Evolutionary conservation across 2,329 filamentous ascomycete species (phyloP), one percentile per base, ranked within the genome.

Genomic region (Clonostachys chloroleuca): DNA sequence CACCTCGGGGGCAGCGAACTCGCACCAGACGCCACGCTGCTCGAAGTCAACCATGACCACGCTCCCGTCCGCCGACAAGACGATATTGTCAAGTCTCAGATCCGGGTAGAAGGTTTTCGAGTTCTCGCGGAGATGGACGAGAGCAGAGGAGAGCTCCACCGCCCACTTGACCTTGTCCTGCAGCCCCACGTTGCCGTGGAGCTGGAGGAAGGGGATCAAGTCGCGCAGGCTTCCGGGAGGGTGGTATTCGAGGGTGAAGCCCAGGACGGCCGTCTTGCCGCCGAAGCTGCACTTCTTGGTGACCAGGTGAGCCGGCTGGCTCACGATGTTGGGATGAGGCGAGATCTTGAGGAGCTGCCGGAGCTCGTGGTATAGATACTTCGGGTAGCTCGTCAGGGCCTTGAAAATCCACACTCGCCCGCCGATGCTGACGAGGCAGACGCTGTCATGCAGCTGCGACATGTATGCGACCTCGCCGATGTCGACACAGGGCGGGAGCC

Each of bases 301-400:
- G 40, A 84, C 67, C 30, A 84, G 60, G 49, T 81, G 74, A 8
- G 66, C 60, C 10, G 81, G 81, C 9, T 65, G 64, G 20, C 69
- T 61, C 43, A 83, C 73, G 48, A 84, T 63, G 57, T 79, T 75
- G 3, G 67, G 65, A 54, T 84, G 79, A 4, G 73, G 66, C 30
- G 70, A 64, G 42, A 82, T 68, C 30, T 60, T 68, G 46, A 83
- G 72, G 3, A 84, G 70, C 20, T 74, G 71, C 46, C 74, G 74
- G 16, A 84, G 67, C 59, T 84, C 81, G 53, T 83, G 78, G 56
- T 83, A 84, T 36, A 84, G 65, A 55, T 78, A 83, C 55, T 82
- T 82, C 50, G 77, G 70, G 52, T 72, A 74, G 60, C 75, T 78
- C 3, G 75, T 77, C 40, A 83, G 59, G 4, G 78, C 76, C 57